Base-by-base conservation (phyloP, 352 stramenopile genomes). In the Phytopythium kandeliae region DNA sequence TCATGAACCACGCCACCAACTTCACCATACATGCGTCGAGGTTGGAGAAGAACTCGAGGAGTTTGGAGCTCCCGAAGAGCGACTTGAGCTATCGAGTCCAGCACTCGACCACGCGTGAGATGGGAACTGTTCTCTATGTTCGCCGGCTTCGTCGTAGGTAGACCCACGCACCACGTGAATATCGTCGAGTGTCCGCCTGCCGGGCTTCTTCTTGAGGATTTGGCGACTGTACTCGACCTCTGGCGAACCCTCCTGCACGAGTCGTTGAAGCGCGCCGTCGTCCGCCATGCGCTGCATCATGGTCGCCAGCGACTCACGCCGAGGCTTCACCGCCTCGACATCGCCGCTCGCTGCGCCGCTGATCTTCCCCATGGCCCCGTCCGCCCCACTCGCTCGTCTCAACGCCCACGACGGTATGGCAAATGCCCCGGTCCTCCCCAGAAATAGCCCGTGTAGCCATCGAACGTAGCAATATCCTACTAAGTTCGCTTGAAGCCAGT, bases 21-120 rank as follows among this genome's bases (percentile, higher is more conserved):
- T 26, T 16, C 78, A 5, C 28, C 75, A 38, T 55, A 90, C 77
- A 87, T 37, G 75, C 71, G 48, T 92, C 82, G 21, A 92, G 59
- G 46, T 89, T 87, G 43, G 77, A 71, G 58, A 89, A 92, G 57
- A 90, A 89, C 36, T 88, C 68, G 54, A 89, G 77, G 28, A 92
- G 59, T 42, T 87, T 88, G 44, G 82, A 87, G 41, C 72, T 72
- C 12, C 57, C 65, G 24, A 92, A 74, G 28, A 90, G 62, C 28
- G 80, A 77, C 54, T 92, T 92, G 26, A 92, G 74, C 81, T 91
- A 30, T 36, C n/a, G 38, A 3, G 4, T 2, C 5, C 0, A 19
- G 22, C 17, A 6, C 13, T 6, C 36, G 16, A 15, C 7, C 8
- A 42, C 17, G n/a, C 37, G 10, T 16, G 24, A 12, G 6, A 13